Conservation (phyloP, 2,329 filamentous ascomycete genomes). For the Didymella keratinophila region DNA sequence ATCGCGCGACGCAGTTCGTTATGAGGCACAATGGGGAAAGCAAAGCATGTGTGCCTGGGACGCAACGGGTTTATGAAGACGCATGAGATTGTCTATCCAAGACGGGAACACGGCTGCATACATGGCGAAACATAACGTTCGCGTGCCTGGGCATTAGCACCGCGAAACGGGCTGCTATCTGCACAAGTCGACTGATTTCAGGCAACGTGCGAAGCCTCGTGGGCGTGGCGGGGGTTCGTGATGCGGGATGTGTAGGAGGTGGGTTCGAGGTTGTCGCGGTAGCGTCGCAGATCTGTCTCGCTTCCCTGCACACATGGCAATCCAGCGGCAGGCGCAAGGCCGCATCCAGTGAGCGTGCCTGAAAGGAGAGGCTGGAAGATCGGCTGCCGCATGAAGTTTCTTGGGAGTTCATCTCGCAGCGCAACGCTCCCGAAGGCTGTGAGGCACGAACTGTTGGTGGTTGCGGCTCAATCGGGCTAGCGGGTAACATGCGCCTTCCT, state of each 20-base stretch:
- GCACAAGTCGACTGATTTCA: conserved; percentile 43
- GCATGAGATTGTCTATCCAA: conserved; percentile 50
- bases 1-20: conserved; percentile 44
- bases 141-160: conserved; percentile 43
- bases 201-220: conserved; percentile 31
- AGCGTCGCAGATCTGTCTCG: conserved; percentile 50
- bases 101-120: conserved; percentile 34
- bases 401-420: conserved; percentile 39
- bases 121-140: conserved; percentile 50
- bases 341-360: conserved; percentile 34
- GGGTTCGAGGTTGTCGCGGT: conserved; percentile 44
- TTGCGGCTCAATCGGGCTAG: conserved; percentile 22
- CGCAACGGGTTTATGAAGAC: conserved; percentile 47
- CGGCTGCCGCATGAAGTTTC: conserved; percentile 39
- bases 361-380: conserved; percentile 34
- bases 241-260: conserved; percentile 45
- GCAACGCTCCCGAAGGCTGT: conserved; percentile 35
- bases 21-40: conserved; percentile 42
- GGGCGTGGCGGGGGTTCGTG: conserved; percentile 34
- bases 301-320: conserved; percentile 38
- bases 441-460: conserved; percentile 43
- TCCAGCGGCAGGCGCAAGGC: conserved; percentile 25
- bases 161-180: conserved; percentile 36
- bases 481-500: conserved; percentile 17
- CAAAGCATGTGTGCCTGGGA: conserved; percentile 40